Conservation (phyloP, 257 asterid genomes). For the Solanum peruvianum region DNA sequence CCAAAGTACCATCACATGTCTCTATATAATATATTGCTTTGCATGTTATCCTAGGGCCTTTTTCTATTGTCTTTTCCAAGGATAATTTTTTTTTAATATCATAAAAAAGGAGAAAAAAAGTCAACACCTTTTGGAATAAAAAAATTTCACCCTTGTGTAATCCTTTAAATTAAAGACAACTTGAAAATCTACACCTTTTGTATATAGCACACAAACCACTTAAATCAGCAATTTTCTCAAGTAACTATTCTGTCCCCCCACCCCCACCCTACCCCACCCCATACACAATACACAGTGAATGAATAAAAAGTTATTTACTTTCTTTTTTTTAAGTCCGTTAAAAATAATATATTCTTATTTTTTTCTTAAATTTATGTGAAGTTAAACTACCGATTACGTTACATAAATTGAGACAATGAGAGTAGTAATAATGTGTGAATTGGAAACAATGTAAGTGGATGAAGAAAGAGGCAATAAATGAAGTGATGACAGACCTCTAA, state of each 20-base stretch:
- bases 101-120: neutral
- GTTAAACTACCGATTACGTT: neutral
- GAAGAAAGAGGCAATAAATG: constrained; percentile 7
- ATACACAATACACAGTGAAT: neutral
- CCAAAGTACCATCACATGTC: neutral
- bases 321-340: too few species aligned
- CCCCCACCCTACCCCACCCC: neutral
- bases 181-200: neutral
- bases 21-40: neutral
- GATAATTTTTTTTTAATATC: neutral
- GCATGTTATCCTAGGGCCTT: neutral
- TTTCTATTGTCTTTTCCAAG: neutral
- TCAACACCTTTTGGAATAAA: neutral
- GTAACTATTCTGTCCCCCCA: neutral
- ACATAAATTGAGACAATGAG: neutral
- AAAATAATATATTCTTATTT: too few species aligned
- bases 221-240: neutral
- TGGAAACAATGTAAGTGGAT: neutral
- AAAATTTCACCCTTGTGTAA: neutral
- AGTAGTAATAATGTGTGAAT: neutral
- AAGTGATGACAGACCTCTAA: constrained; percentile 37
- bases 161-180: neutral
- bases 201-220: neutral
- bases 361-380: too few species aligned
- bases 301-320: neutral